Evolutionary conservation across 495 filamentous ascomycete genomes (phyloP).

Genomic region (Annulohypoxylon moriforme): DNA sequence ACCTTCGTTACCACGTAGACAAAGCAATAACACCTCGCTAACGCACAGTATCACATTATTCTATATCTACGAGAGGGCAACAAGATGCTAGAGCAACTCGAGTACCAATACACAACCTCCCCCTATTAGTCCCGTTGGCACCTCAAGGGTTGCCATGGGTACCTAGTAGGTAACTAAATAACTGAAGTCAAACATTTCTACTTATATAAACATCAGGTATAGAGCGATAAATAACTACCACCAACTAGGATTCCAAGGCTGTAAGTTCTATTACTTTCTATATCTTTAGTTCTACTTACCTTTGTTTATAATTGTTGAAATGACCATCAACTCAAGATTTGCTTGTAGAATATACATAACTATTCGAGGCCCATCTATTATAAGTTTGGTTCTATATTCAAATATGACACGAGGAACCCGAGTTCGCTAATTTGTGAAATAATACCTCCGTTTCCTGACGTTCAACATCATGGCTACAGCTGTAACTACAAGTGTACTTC

Average conservation of each 20-base stretch:
- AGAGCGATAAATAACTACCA: neutral
- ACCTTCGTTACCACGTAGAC: neutral
- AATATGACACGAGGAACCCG: constrained; percentile 24
- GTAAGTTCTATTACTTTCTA: constrained; percentile 7
- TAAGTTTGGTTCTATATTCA: constrained; percentile 12
- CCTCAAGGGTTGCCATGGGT: no score
- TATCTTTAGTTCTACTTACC: neutral
- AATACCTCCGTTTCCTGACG: neutral
- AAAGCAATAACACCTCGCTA: neutral
- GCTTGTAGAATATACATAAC: constrained; percentile 37
- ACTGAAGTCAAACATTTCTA: neutral
- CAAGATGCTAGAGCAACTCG: neutral
- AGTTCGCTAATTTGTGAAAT: neutral
- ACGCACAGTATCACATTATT: neutral
- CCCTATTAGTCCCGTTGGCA: no score
- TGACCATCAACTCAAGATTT: neutral
- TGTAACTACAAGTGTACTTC: constrained; percentile 5
- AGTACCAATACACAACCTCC: neutral
- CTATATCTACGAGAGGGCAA: neutral
- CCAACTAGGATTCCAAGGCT: neutral
- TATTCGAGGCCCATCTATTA: constrained; percentile 30
- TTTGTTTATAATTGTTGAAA: constrained; percentile 25
- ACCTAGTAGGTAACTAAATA: neutral
- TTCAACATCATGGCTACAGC: constrained; percentile 36
- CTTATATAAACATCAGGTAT: neutral